Evolutionary conservation across 371 early-diverging fungal species (phyloP).

Genomic region (Rhizopus sp.): DNA sequence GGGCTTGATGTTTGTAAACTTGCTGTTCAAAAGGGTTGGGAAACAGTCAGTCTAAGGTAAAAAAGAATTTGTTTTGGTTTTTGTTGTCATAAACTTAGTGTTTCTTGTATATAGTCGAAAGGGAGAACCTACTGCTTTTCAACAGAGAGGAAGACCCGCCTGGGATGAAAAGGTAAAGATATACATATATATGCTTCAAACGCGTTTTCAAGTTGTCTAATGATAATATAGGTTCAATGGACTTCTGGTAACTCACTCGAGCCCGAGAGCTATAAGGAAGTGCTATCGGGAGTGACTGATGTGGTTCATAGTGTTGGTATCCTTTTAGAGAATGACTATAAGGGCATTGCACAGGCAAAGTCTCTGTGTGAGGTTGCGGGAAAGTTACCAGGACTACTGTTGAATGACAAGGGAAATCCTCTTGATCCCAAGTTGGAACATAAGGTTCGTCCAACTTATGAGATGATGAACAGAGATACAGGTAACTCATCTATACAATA

Average conservation of each 20-base stretch:
- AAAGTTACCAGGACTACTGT: constrained; percentile 24
- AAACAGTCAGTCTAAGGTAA: constrained; percentile 76
- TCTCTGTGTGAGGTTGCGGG: constrained; percentile 41
- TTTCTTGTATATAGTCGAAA: constrained; percentile 40
- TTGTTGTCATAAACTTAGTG: not conserved
- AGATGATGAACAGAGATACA: constrained; percentile 74
- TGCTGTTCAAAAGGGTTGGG: constrained; percentile 71
- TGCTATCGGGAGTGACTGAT: constrained; percentile 59
- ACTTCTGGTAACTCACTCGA: constrained; percentile 66
- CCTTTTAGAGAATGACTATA: constrained; percentile 72
- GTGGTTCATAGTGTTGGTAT: constrained; percentile 78
- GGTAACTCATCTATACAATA: constrained; percentile 36
- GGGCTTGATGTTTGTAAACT: constrained; percentile 63
- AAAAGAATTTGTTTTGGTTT: not conserved
- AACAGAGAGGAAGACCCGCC: constrained; percentile 34
- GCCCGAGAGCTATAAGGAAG: constrained; percentile 56
- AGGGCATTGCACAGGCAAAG: constrained; percentile 55
- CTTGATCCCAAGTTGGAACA: constrained; percentile 28
- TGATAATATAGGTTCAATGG: constrained; percentile 54
- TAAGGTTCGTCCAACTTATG: constrained; percentile 46
- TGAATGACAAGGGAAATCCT: constrained; percentile 48
- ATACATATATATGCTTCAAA: no score
- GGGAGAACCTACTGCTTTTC: constrained; percentile 46
- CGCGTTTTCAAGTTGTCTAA: no score
- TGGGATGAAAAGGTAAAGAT: constrained; percentile 47